Evolutionary conservation across 352 stramenopile species (phyloP).

Genomic region (Globisporangium viniferum): DNA sequence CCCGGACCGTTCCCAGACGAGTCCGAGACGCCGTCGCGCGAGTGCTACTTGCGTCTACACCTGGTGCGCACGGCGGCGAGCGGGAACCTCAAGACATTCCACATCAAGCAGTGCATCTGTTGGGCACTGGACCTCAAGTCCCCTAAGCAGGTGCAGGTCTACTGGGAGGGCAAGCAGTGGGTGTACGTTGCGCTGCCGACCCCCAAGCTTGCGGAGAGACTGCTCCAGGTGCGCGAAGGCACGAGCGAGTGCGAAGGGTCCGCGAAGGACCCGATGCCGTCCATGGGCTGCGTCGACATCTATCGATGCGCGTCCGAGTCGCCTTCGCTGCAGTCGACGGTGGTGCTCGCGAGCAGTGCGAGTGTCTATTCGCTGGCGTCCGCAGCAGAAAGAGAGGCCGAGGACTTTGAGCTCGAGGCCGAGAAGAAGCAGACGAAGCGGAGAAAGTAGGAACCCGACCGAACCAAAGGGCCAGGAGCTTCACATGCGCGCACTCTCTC

Average conservation of each 20-base stretch:
- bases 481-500: background rate
- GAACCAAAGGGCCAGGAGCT: background rate
- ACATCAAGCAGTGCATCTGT: slow-evolving; percentile 72
- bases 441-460: background rate
- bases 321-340: background rate
- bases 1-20: slow-evolving; percentile 43
- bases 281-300: slow-evolving; percentile 59
- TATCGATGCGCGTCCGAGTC: slow-evolving; percentile 28
- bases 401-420: slow-evolving; percentile 8
- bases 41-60: slow-evolving; percentile 48
- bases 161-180: slow-evolving; percentile 49
- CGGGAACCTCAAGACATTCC: slow-evolving; percentile 53
- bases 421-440: slow-evolving; percentile 9
- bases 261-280: slow-evolving; percentile 52
- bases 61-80: slow-evolving; percentile 46
- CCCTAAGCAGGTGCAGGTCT: slow-evolving; percentile 36
- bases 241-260: slow-evolving; percentile 34
- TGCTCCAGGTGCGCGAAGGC: slow-evolving; percentile 33
- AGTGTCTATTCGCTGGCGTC: background rate
- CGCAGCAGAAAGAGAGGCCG: background rate
- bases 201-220: slow-evolving; percentile 28
- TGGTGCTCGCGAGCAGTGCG: background rate
- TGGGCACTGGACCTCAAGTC: slow-evolving; percentile 47
- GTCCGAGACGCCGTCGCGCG: slow-evolving; percentile 43
- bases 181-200: slow-evolving; percentile 53